These are phyloP conservation scores for Myxozyma geophila DNA, from an alignment of 805 yeast species.

Conservation along the genomic window DNA sequence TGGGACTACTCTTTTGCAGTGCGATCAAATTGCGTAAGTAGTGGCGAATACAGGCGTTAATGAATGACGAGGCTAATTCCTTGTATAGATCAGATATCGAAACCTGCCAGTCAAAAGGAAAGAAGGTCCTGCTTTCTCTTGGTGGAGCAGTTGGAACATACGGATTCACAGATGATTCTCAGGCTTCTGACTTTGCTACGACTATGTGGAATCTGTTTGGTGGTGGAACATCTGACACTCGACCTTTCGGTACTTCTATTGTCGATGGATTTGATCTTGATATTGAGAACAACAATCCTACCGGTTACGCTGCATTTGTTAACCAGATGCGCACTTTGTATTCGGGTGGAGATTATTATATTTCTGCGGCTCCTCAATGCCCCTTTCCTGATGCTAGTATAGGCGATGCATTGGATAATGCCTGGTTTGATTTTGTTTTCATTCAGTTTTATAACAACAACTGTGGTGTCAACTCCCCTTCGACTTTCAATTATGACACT, in stretches of 20 bases:
- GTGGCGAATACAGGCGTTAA: background rate
- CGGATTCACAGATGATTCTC: conserved; percentile 56
- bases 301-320: conserved; percentile 72
- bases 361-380: conserved; percentile 94
- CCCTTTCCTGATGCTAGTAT: conserved; percentile 77
- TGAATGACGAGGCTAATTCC: background rate
- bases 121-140: conserved; percentile 73
- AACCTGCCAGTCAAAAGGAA: conserved; percentile 78
- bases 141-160: conserved; percentile 72
- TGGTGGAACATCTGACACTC: conserved; percentile 51
- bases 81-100: conserved; percentile 20
- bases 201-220: conserved; percentile 61
- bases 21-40: conserved; percentile 53
- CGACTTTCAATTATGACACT: conserved; percentile 57
- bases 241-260: conserved; percentile 73
- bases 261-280: conserved; percentile 87
- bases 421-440: conserved; percentile 77
- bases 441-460: conserved; percentile 82
- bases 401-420: conserved; percentile 67
- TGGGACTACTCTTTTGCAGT: conserved; percentile 51
- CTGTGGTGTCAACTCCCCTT: conserved; percentile 55
- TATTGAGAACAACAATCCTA: conserved; percentile 56
- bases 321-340: conserved; percentile 54
- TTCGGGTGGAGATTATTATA: conserved; percentile 53
- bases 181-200: conserved; percentile 63